Base-by-base conservation (phyloP, 2,329 filamentous ascomycete genomes). In the Rhynchosporium graminicola region DNA sequence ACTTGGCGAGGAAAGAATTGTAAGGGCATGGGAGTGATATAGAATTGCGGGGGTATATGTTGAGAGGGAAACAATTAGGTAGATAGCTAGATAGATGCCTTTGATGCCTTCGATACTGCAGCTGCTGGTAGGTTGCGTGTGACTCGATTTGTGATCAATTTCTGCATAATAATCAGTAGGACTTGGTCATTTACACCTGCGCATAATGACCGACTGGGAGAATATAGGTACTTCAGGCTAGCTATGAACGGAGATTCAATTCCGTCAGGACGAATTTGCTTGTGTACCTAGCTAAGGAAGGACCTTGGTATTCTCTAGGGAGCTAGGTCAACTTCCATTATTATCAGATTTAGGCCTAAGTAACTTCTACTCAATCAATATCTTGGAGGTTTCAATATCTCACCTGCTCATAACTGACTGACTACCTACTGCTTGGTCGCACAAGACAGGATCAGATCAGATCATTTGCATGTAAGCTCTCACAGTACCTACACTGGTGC, bases 381-480 rank as follows among this genome's bases (percentile, higher is more conserved):
- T 20, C 20, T 20, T 20, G 20, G 20, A 20, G 20, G 20, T 20
- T 20, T 20, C 20, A 20, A 20, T 20, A 20, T 20, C 20, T 20
- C 20, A 20, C 20, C 20, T 20, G 20, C 52, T 28, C 15, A 20
- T 4, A 3, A 4, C 4, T 13, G 28, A 28, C 51, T 42, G 28
- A 28, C 51, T 42, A 55, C 36, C 33, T 55, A 26, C 36, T 29
- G n/a, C n/a, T 42, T 26, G 51, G 36, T 10, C 38, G 36, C 36
- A 43, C 28, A 56, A 40, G 20, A 20, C 20, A 20, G 20, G 50
- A 52, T 52, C 42, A 43, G 42, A 51, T 36, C 48, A 42, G 51
- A 42, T 56, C 52, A 56, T 56, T 56, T 43, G 42, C 52, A 56
- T 43, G 29, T 43, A 9, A 56, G 52, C 36, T 56, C 36, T 43